A percentile compares a stretch with the other conserved stretches of the same genome.
These are phyloP conservation scores for Chaetomium sp. DNA, from an alignment of 2,329 filamentous ascomycete species.

Conservation along the genomic window DNA sequence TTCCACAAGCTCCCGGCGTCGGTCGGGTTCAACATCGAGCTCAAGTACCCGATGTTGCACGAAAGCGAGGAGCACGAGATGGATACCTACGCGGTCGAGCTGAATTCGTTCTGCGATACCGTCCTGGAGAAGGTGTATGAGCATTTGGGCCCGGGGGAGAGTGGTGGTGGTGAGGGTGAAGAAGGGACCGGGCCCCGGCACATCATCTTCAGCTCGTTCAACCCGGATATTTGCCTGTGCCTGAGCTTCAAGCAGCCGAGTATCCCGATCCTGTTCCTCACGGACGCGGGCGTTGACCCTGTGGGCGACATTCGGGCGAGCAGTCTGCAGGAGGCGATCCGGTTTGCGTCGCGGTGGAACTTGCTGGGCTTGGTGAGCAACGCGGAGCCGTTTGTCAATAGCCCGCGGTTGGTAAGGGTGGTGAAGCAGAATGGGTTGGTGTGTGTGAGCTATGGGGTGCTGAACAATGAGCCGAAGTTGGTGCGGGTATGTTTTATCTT, in stretches of 20 bases:
- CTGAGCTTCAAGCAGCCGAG: slow-evolving; percentile 95
- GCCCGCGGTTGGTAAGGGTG: slow-evolving; percentile 80
- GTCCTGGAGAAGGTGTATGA: slow-evolving; percentile 88
- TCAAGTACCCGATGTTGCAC: slow-evolving; percentile 98
- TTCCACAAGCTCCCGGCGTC: slow-evolving; percentile 75
- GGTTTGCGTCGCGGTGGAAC: slow-evolving; percentile 93
- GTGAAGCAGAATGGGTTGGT: slow-evolving; percentile 93
- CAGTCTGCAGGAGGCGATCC: slow-evolving; percentile 89
- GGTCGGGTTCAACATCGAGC: slow-evolving; percentile 96
- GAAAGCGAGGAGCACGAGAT: slow-evolving; percentile 94
- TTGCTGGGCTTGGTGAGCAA: slow-evolving; percentile 82
- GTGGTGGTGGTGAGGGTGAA: slow-evolving; percentile 61
- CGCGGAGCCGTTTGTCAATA: slow-evolving; percentile 83
- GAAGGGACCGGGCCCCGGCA: slow-evolving; percentile 45
- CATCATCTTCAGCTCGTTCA: slow-evolving; percentile 95
- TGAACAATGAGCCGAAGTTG: slow-evolving; percentile 82
- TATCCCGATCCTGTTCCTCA: slow-evolving; percentile 91
- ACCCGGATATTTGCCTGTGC: slow-evolving; percentile 91
- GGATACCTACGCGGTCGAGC: slow-evolving; percentile 91
- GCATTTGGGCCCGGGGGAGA: slow-evolving; percentile 17
- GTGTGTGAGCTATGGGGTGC: slow-evolving; percentile 85
- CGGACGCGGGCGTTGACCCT: slow-evolving; percentile 72
- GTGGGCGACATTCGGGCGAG: slow-evolving; percentile 87
- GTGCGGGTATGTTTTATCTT: slow-evolving; percentile 61
- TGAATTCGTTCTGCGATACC: slow-evolving; percentile 95